These are phyloP conservation scores for Colletotrichum sp. DNA, from an alignment of 2,329 filamentous ascomycete genomes.

Conservation along the genomic window DNA sequence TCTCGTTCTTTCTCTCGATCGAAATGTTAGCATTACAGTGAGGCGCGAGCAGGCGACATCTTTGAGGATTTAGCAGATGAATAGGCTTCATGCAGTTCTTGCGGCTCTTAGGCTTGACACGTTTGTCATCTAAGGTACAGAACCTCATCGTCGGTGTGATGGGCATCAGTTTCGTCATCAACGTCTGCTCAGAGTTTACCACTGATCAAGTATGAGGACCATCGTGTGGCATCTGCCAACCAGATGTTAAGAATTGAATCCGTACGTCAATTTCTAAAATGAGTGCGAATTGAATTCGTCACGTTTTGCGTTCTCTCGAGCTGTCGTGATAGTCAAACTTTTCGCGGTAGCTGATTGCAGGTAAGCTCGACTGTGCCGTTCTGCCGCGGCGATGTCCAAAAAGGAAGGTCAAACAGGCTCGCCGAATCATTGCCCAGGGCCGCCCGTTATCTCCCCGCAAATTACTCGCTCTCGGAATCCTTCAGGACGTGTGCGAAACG, in stretches of 20 bases:
- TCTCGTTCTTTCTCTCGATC: background rate
- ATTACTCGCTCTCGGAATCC: background rate
- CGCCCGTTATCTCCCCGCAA: background rate
- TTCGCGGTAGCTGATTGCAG: background rate
- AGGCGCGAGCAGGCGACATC: background rate
- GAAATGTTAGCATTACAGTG: background rate
- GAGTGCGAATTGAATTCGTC: background rate
- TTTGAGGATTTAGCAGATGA: background rate
- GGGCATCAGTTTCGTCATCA: background rate
- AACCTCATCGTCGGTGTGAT: background rate
- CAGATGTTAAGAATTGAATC: background rate
- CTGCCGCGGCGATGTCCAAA: background rate
- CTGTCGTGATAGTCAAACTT: background rate
- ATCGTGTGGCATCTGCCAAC: no score
- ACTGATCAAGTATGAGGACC: background rate
- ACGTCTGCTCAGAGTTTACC: background rate
- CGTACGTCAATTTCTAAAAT: background rate
- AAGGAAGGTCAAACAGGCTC: background rate
- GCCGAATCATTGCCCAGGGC: background rate
- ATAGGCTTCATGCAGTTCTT: rapidly evolving
- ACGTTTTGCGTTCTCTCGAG: background rate
- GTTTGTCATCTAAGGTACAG: background rate
- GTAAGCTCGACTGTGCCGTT: background rate
- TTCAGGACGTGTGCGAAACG: background rate
- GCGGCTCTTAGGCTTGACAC: background rate